Base-by-base conservation (phyloP, 2,329 filamentous ascomycete species). In the Colletotrichum gloeosporioides region DNA sequence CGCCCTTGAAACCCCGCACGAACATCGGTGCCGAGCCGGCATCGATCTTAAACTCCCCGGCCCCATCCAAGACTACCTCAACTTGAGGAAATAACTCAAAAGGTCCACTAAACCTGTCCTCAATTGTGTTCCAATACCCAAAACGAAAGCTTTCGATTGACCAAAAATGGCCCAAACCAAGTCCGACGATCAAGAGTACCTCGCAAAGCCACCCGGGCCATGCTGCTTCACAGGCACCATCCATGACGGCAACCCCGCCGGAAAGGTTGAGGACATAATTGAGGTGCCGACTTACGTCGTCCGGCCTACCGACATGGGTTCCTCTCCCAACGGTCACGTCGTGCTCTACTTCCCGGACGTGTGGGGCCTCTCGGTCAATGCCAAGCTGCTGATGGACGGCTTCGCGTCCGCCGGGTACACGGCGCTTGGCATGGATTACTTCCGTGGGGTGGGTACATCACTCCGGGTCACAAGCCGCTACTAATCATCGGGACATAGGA, bases 331-430 rank as follows among this genome's bases (percentile, higher is more conserved):
- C 74, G 86, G 86, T 2, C 79, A 88, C 74, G 79, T 88, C 36
- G 69, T 89, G 7, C 80, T 89, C 5, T 88, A 87, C 79, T 88
- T 87, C 78, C 86, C 87, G 0, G 87, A 88, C 73, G 84, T 88
- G 6, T 87, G 82, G 81, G 87, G 87, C 12, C 81, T 88, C 77
- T 87, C 84, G 75, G 82, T 80, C 13, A 88, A 88, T 65, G 84
- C 83, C 1, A 78, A 85, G 29, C 81, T 88, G n/a, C 78, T 88
- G 49, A 88, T 88, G 86, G 87, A 89, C 78, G 86, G 78, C 3
- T 87, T 88, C 76, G 86, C 86, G 13, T 84, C 87, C 72, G 83
- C 84, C 9, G 87, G 87, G 3, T 89, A 87, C 77, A 77, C 82
- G 10, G 83, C 85, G 1, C 75, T 88, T 25, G 87, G 87, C 1